These are phyloP conservation scores for Narthecium ossifragum DNA, from an alignment of 106 monocot species.

Conservation along the genomic window DNA sequence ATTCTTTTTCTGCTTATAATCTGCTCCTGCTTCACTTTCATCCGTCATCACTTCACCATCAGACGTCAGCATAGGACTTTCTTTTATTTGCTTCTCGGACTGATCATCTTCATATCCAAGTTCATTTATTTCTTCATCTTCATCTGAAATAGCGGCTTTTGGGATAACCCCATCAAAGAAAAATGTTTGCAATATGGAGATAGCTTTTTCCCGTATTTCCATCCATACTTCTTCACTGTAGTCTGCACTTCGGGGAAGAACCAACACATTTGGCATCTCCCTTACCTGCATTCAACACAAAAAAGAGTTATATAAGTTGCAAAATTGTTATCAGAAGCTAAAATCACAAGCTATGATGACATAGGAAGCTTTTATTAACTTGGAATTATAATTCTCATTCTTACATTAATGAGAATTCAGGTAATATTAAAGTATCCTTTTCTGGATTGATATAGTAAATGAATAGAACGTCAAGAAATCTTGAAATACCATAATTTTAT, in stretches of 20 bases:
- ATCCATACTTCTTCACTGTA: conserved; percentile 99
- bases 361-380: too few relatives aligned
- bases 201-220: conserved; percentile 93
- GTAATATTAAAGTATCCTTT: too few relatives aligned
- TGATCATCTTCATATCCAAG: conserved; percentile 48
- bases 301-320: too few relatives aligned
- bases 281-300: conserved; percentile 87
- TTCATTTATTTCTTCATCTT: conserved; percentile 65
- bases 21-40: conserved; percentile 36
- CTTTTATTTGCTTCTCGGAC: conserved; percentile 35
- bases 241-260: conserved; percentile 93
- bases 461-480: too few relatives aligned
- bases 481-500: too few relatives aligned
- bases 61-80: conserved; percentile 25
- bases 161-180: conserved; percentile 79
- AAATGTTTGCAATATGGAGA: conserved; percentile 70
- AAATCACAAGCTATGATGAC: too few relatives aligned
- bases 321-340: too few relatives aligned
- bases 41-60: conserved; percentile 35
- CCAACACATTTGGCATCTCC: conserved; percentile 98
- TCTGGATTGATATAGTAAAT: too few relatives aligned
- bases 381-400: too few relatives aligned
- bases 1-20: conserved; percentile 30
- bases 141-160: conserved; percentile 72
- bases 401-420: too few relatives aligned